Evolutionary conservation across 768 basidiomycete species (phyloP).

Genomic region (Grammothele lineata): DNA sequence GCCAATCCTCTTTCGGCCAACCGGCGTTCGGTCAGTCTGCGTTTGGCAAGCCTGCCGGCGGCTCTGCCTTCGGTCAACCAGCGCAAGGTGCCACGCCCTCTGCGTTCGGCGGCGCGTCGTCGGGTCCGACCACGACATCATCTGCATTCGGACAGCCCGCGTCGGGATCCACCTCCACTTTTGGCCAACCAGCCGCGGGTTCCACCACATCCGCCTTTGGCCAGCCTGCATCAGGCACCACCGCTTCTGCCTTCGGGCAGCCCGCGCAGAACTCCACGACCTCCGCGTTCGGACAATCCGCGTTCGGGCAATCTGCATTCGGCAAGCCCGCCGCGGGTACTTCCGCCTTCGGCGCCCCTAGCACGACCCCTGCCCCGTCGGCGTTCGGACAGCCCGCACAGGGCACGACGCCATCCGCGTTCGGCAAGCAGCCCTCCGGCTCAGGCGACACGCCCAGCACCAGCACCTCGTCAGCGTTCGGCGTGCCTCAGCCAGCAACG

Average conservation of each 20-base stretch:
- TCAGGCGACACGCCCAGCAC: too few species aligned
- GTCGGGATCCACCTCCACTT: conserved; percentile 20
- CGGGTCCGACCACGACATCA: conserved; percentile 25
- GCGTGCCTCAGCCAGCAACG: conserved; percentile 5
- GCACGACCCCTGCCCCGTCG: background rate
- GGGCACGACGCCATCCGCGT: background rate
- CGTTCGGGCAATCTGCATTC: conserved; percentile 25
- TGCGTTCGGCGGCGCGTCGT: conserved; percentile 12
- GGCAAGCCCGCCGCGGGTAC: conserved; percentile 6
- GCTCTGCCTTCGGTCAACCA: conserved; percentile 31
- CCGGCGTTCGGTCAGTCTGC: conserved; percentile 8
- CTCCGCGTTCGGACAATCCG: conserved; percentile 30
- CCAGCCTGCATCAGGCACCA: conserved; percentile 23
- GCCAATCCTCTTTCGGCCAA: conserved; percentile 6
- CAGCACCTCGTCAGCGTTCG: too few species aligned
- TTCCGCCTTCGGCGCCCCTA: conserved; percentile 17
- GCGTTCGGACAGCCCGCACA: conserved; percentile 19
- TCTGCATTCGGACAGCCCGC: conserved; percentile 23
- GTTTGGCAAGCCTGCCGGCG: conserved; percentile 16
- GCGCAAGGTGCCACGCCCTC: conserved; percentile 13
- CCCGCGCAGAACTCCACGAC: conserved; percentile 17
- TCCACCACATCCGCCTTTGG: conserved; percentile 34
- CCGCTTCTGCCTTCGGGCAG: conserved; percentile 37
- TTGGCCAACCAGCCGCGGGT: conserved; percentile 5
- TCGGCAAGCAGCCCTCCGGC: too few species aligned